These are phyloP conservation scores for Cladosporium oxysporum DNA, from an alignment of 2,329 filamentous ascomycete species.

Conservation along the genomic window DNA sequence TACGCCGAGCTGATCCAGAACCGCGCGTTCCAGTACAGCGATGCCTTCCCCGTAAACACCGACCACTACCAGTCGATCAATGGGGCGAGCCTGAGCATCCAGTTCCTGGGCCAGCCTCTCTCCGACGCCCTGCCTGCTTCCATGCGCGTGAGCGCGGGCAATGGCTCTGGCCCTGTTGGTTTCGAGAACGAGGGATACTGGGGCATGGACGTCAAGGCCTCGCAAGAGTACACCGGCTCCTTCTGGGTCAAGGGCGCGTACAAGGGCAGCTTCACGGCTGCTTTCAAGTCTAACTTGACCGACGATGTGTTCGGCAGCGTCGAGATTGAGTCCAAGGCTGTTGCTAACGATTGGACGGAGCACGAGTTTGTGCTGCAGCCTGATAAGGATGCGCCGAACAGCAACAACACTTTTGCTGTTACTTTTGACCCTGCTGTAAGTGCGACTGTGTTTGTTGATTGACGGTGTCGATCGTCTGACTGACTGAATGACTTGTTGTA, in stretches of 20 bases:
- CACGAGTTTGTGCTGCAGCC: constrained; percentile 44
- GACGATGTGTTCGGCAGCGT: constrained; percentile 45
- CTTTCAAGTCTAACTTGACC: constrained; percentile 44
- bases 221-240: constrained; percentile 52
- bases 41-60: constrained; percentile 27
- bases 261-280: constrained; percentile 42
- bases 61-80: constrained; percentile 27
- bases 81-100: constrained; percentile 27
- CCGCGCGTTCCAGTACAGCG: constrained; percentile 62
- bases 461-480: background rate
- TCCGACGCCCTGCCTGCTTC: constrained; percentile 31
- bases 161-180: constrained; percentile 46
- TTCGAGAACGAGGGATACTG: constrained; percentile 48
- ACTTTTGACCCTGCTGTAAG: constrained; percentile 48
- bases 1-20: constrained; percentile 72
- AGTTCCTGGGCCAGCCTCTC: constrained; percentile 27
- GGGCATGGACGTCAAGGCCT: constrained; percentile 39
- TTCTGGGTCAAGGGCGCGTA: constrained; percentile 49
- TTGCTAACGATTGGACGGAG: constrained; percentile 36
- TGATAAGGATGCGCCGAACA: constrained; percentile 46
- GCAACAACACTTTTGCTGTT: constrained; percentile 55
- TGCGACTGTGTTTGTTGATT: background rate
- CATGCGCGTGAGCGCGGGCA: constrained; percentile 31
- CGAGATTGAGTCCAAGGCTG: constrained; percentile 32
- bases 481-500: background rate